Percentiles rank a stretch among this genome's conserved stretches.
phyloP scores from a whole-genome alignment of 805 yeast species.

The Candida tallmaniae region DNA sequence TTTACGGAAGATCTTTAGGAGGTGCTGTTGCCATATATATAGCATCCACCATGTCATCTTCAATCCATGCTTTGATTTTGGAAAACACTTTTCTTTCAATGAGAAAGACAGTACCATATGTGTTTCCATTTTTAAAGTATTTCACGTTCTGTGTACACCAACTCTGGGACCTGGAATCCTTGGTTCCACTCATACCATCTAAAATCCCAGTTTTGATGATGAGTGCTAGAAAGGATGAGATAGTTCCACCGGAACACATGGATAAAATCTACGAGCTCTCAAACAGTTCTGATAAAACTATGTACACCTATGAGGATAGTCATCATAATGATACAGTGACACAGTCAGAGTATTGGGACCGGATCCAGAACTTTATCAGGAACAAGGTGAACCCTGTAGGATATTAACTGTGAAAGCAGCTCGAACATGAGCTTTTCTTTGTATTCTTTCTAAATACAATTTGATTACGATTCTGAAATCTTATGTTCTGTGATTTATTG shows the following conservation, averaged over 20 bases:
- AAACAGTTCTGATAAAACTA: conserved; percentile 46
- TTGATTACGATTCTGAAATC: too few species aligned
- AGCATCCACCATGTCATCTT: conserved; percentile 51
- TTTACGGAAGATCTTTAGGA: conserved; percentile 89
- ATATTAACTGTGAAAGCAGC: too few species aligned
- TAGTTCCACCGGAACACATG: conserved; percentile 89
- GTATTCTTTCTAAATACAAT: too few species aligned
- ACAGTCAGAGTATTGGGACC: conserved; percentile 76
- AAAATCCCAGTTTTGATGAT: conserved; percentile 65
- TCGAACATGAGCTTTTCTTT: too few species aligned
- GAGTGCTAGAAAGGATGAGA: conserved; percentile 76
- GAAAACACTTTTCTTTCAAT: conserved; percentile 86
- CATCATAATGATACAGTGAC: conserved; percentile 81
- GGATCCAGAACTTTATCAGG: conserved; percentile 51
- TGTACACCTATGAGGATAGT: conserved; percentile 53
- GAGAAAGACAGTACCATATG: conserved; percentile 64
- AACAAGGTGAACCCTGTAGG: conserved; percentile 40
- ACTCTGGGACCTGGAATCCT: conserved; percentile 72
- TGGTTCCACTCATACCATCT: conserved; percentile 47
- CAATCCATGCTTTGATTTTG: conserved; percentile 61
- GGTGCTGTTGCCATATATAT: conserved; percentile 91
- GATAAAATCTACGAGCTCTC: conserved; percentile 49
- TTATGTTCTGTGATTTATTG: too few species aligned
- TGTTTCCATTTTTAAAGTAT: conserved; percentile 63
- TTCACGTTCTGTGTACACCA: conserved; percentile 66